Conservation (phyloP, 2,329 filamentous ascomycete species). For the Calycina herbarum region DNA sequence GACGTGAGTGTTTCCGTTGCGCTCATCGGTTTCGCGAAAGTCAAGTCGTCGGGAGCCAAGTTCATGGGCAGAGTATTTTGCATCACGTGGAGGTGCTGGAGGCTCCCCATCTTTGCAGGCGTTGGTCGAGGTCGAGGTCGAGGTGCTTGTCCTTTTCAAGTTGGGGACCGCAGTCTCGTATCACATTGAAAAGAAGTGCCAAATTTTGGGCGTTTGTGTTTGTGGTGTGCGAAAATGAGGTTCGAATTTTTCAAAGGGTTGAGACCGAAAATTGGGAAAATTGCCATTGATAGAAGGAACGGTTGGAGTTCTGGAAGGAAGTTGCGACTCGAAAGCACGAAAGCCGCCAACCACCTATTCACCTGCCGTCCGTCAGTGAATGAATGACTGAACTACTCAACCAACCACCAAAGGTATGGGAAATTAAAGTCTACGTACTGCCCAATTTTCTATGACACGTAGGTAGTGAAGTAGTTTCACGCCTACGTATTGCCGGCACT, state of each 20-base stretch:
- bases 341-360: background rate
- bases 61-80: slow-evolving; percentile 5
- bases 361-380: background rate
- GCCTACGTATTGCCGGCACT: background rate
- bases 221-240: background rate
- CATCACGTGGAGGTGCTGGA: background rate
- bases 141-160: background rate
- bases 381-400: background rate
- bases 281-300: background rate
- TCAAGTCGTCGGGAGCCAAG: slow-evolving; percentile 6
- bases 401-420: background rate
- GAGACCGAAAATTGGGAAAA: background rate
- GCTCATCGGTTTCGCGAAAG: slow-evolving; percentile 1
- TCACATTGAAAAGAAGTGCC: background rate
- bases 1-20: slow-evolving; percentile 3
- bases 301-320: background rate
- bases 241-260: background rate
- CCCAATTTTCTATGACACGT: background rate
- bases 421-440: background rate
- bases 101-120: slow-evolving; percentile 5
- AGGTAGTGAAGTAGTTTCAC: background rate
- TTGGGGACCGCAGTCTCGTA: background rate
- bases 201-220: background rate
- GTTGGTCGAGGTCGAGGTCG: background rate
- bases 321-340: background rate